Conservation (phyloP, 1,139 yeast genomes). For the Candida sp. region DNA sequence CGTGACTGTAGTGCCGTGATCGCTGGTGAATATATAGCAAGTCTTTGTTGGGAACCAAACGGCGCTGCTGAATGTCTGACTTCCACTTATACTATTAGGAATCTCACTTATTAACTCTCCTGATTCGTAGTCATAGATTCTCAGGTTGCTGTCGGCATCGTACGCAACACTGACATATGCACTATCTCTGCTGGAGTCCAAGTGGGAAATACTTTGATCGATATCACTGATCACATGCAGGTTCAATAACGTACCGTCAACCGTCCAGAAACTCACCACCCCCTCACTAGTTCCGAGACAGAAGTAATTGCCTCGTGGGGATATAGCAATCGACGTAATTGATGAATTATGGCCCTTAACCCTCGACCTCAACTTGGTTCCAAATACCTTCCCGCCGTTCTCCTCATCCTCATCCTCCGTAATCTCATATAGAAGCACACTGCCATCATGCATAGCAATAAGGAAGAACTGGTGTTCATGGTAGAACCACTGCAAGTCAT, state of each 20-base stretch:
- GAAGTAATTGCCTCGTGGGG: conserved; percentile 60
- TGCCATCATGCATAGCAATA: conserved; percentile 45
- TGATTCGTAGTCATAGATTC: conserved; percentile 40
- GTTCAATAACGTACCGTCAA: conserved; percentile 46
- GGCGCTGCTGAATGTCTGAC: conserved; percentile 33
- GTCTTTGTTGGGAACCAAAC: conserved; percentile 49
- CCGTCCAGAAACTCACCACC: conserved; percentile 64
- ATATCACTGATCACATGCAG: conserved; percentile 45
- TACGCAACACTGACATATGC: conserved; percentile 47
- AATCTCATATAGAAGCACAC: conserved; percentile 29
- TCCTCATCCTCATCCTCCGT: conserved; percentile 10
- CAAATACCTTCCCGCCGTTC: not conserved
- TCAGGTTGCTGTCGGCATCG: conserved; percentile 41
- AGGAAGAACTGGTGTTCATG: conserved; percentile 30
- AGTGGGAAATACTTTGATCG: conserved; percentile 52
- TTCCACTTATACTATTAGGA: conserved; percentile 41
- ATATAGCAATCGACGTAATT: conserved; percentile 54
- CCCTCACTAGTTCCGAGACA: conserved; percentile 76
- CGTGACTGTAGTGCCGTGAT: conserved; percentile 35
- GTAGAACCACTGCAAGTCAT: conserved; percentile 44
- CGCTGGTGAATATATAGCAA: conserved; percentile 37
- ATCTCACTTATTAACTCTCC: conserved; percentile 37
- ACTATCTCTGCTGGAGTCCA: conserved; percentile 53
- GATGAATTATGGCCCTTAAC: conserved; percentile 56
- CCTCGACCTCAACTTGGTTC: conserved; percentile 34